Evolutionary conservation across 2,329 filamentous ascomycete genomes (phyloP).

Genomic region (Fusarium sp.): DNA sequence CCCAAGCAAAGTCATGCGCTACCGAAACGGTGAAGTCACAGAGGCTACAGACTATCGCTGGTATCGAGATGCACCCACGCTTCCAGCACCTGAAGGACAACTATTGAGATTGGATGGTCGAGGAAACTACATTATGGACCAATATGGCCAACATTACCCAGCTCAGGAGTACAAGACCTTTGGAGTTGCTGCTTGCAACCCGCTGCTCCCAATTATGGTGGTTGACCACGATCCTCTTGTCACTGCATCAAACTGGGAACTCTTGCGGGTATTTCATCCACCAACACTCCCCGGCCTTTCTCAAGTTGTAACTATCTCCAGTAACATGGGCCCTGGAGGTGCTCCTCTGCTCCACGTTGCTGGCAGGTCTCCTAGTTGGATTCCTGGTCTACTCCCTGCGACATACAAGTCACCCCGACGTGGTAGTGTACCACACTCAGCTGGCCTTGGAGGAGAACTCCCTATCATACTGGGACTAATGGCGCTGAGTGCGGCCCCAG

Average conservation of each 20-base stretch:
- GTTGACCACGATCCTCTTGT: constrained; percentile 34
- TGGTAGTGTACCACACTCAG: constrained; percentile 31
- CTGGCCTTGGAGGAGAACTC: constrained; percentile 53
- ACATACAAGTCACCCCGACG: constrained; percentile 41
- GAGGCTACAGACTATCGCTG: constrained; percentile 40
- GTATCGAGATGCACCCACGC: constrained; percentile 1
- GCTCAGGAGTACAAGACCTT: constrained; percentile 38
- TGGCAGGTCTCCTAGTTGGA: constrained; percentile 51
- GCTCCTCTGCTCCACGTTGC: constrained; percentile 45
- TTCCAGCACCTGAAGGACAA: neutral
- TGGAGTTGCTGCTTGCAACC: constrained; percentile 52
- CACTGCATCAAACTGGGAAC: constrained; percentile 37
- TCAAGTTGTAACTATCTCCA: constrained; percentile 39
- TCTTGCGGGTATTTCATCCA: constrained; percentile 46
- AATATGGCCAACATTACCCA: neutral
- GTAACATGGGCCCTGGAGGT: constrained; percentile 14
- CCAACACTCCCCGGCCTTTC: constrained; percentile 42
- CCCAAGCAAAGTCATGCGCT: constrained; percentile 51
- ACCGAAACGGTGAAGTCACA: constrained; percentile 46
- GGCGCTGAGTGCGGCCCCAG: constrained; percentile 46
- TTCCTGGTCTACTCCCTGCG: constrained; percentile 51
- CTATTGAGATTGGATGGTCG: constrained; percentile 1
- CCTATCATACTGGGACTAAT: constrained; percentile 55
- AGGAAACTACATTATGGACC: neutral
- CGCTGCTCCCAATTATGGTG: constrained; percentile 51